phyloP scores from a whole-genome alignment of 805 yeast genomes.

The Ascoidea rubescens region DNA sequence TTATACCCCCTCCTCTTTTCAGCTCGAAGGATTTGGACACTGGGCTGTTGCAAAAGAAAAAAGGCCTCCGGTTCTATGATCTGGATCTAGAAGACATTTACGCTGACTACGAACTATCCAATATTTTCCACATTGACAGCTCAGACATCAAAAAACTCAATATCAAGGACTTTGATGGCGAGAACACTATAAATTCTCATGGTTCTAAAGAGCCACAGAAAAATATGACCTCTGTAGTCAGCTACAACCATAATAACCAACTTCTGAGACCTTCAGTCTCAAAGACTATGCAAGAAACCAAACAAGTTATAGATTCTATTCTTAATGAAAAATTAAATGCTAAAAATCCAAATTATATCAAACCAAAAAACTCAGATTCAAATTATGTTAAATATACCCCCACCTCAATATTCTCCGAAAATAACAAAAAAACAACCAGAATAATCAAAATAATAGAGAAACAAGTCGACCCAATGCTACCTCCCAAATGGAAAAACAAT shows the following conservation, averaged over 20 bases:
- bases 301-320: not conserved
- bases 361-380: no score
- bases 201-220: no score
- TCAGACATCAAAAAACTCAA: not conserved
- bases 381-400: not conserved
- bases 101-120: not conserved
- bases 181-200: no score
- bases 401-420: not conserved
- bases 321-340: no score
- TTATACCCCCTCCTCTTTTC: not conserved
- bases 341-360: not conserved
- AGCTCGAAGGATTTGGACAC: not conserved
- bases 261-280: no score
- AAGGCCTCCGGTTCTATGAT: not conserved
- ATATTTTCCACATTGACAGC: not conserved
- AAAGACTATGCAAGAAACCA: not conserved
- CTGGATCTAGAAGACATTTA: not conserved
- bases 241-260: no score
- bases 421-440: constrained; percentile 16
- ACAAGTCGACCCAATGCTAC: constrained; percentile 75
- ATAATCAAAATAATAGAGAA: constrained; percentile 52
- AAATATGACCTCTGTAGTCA: no score
- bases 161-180: not conserved
- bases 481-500: constrained; percentile 57
- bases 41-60: not conserved